A percentile compares a stretch with the other conserved stretches of the same genome.
phyloP scores from a whole-genome alignment of 768 basidiomycete species.

The Hypholoma sublateritium region DNA sequence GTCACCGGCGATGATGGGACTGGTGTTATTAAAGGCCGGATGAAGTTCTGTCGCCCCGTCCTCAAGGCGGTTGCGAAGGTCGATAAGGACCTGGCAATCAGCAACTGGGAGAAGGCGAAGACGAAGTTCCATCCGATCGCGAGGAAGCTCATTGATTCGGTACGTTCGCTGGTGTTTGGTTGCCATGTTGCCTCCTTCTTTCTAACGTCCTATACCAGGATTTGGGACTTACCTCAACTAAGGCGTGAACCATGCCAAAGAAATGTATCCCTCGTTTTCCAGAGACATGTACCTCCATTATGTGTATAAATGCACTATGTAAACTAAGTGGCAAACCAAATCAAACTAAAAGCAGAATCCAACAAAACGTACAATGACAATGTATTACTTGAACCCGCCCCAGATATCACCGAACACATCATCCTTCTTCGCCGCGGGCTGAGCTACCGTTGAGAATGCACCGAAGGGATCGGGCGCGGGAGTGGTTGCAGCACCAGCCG shows the following conservation, averaged over 20 bases:
- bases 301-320: background rate
- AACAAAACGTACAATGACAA: slow-evolving; percentile 3
- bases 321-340: slow-evolving; percentile 2
- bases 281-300: slow-evolving; percentile 4
- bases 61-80: slow-evolving; percentile 57
- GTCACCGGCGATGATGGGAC: slow-evolving; percentile 63
- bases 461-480: slow-evolving; percentile 34
- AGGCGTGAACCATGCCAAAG: background rate
- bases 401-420: slow-evolving; percentile 83
- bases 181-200: background rate
- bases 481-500: slow-evolving; percentile 12
- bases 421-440: slow-evolving; percentile 57
- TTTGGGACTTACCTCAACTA: slow-evolving; percentile 10
- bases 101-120: slow-evolving; percentile 47
- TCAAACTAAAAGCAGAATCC: background rate
- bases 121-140: slow-evolving; percentile 76
- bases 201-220: slow-evolving; percentile 7
- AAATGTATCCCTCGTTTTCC: background rate
- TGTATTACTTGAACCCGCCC: slow-evolving; percentile 73
- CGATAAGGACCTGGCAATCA: slow-evolving; percentile 50
- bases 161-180: slow-evolving; percentile 19
- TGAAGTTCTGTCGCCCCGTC: slow-evolving; percentile 81
- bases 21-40: slow-evolving; percentile 70
- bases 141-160: slow-evolving; percentile 74
- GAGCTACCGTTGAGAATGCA: slow-evolving; percentile 25